Evolutionary conservation across 768 basidiomycete genomes (phyloP), one percentile per base, ranked within the genome.

Genomic region (Dioszegia aurantiaca): DNA sequence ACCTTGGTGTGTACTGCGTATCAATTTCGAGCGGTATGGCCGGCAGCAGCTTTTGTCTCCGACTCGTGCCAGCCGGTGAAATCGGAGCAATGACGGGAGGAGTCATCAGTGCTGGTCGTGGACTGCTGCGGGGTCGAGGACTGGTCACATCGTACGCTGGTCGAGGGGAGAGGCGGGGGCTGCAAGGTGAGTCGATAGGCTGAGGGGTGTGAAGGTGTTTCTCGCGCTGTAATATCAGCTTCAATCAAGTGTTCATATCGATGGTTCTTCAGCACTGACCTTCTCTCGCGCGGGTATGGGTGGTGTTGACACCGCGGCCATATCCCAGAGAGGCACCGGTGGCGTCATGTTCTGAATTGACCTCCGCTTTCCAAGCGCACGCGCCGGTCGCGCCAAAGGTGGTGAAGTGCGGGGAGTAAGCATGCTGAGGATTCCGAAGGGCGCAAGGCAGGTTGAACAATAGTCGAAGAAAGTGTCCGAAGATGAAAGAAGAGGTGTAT

Each of bases 21-120:
- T 63, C 54, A 5, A 59, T 19, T 10, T 36, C 45, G 14, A 64
- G 47, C 1, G 63, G 63, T 17, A 64, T 36, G 17, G 63, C 63
- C 6, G 63, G 63, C 16, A 64, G 44, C 12, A 64, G 59, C 39
- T 61, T 64, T 24, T 33, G 44, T 23, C 62, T 44, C 17, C 51
- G 63, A 64, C 16, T 55, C 49, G 33, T 40, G 33, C 31, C 21
- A 40, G 17, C 41, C 43, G 26, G 56, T 51, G 26, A 55, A 21
- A 53, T 23, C 4, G 51, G 37, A 10, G 51, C 23, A 16, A 53
- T 47, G 39, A 61, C 49, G 27, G 39, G 40, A 30, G 43, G 67
- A 58, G 24, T 45, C 33, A 30, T 64, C 40, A 24, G 56, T 42
- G 33, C 56, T 42, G 42, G 57, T 36, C 28, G 53, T 30, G 39